Conservation (phyloP, 305 asterid genomes). For the Fraxinus paxiana region DNA sequence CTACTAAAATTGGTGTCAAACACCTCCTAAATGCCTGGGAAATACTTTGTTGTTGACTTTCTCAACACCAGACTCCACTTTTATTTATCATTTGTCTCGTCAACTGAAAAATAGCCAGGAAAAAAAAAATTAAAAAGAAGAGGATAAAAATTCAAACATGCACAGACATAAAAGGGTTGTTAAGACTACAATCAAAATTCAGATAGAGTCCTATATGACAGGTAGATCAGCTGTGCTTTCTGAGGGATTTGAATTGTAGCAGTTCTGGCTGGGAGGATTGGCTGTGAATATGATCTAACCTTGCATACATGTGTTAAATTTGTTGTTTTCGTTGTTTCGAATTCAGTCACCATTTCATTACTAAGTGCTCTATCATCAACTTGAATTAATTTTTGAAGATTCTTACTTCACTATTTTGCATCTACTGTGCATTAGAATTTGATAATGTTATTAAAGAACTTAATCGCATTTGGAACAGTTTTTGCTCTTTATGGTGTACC, state of each 20-base stretch:
- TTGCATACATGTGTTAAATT: neutral
- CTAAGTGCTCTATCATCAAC: neutral
- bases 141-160: neutral
- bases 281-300: neutral
- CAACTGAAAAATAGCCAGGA: neutral
- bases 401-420: neutral
- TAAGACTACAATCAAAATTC: neutral
- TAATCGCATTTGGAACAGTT: neutral
- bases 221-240: neutral
- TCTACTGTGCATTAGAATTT: neutral
- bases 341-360: neutral
- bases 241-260: neutral
- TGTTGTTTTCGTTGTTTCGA: neutral
- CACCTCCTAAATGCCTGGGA: neutral
- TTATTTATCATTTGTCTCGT: neutral
- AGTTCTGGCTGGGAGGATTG: neutral
- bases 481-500: neutral
- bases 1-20: no score
- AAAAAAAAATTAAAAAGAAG: neutral
- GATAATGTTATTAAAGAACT: neutral
- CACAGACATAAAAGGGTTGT: neutral
- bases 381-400: neutral
- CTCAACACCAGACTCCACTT: neutral
- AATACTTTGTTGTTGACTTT: neutral
- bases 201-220: neutral